Percentiles rank a stretch among this genome's conserved stretches.
Evolutionary conservation across 1,284 basidiomycete species (phyloP).

Genomic region (Cryptococcus sp.): DNA sequence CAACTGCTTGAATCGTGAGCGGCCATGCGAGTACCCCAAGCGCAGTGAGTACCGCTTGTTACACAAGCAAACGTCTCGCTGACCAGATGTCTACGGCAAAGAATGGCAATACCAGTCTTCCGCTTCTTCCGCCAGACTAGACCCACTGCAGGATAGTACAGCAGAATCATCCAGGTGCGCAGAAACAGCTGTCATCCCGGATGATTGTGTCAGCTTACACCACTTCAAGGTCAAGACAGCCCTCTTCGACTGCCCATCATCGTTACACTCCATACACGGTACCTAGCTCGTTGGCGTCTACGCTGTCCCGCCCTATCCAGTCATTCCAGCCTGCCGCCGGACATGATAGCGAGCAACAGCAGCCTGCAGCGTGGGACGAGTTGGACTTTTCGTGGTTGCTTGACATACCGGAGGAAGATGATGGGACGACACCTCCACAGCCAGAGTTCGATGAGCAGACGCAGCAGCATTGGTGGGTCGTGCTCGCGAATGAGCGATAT

Average conservation of each 20-base stretch:
- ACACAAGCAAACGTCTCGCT: not conserved
- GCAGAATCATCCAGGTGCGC: not conserved
- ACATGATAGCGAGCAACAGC: slow-evolving; percentile 1
- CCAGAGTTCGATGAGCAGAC: slow-evolving; percentile 7
- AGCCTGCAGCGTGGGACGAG: slow-evolving; percentile 8
- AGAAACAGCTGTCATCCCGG: not conserved
- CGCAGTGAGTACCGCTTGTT: slow-evolving; percentile 3
- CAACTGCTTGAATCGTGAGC: slow-evolving; percentile 19
- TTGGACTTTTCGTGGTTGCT: slow-evolving; percentile 15
- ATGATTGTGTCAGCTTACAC: too few species aligned
- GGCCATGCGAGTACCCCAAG: slow-evolving; percentile 17
- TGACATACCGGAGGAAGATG: not conserved
- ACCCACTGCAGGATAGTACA: not conserved
- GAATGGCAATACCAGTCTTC: not conserved
- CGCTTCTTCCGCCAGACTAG: not conserved
- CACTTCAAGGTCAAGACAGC: not conserved
- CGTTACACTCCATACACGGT: not conserved
- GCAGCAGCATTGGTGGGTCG: slow-evolving; percentile 12
- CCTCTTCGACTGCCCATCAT: not conserved
- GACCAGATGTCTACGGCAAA: not conserved
- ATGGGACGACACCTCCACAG: not conserved
- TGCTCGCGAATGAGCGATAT: not conserved
- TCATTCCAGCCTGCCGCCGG: slow-evolving; percentile 8
- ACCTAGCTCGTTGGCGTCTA: not conserved
- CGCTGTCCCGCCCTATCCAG: not conserved